These are phyloP conservation scores for Sclerotinia borealis DNA, from an alignment of 2,329 filamentous ascomycete genomes.

Conservation along the genomic window DNA sequence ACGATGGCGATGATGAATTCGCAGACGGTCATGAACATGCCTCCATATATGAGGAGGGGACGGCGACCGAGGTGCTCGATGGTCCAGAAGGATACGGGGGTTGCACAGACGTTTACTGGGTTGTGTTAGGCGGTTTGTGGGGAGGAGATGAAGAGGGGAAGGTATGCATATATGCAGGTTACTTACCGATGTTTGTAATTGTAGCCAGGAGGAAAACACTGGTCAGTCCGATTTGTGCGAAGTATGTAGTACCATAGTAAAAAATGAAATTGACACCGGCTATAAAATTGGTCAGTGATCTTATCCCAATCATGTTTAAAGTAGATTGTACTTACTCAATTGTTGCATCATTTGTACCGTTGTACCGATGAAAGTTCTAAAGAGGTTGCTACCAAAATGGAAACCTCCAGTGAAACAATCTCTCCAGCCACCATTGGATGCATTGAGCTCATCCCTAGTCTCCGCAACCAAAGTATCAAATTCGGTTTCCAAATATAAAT, in stretches of 20 bases:
- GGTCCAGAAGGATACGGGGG: slow-evolving; percentile 75
- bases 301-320: neutral
- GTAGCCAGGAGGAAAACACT: slow-evolving; percentile 79
- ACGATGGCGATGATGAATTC: slow-evolving; percentile 78
- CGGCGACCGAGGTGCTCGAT: slow-evolving; percentile 79
- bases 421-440: slow-evolving; percentile 63
- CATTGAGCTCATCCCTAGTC: slow-evolving; percentile 65
- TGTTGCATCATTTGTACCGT: slow-evolving; percentile 81
- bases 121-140: neutral
- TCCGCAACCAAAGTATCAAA: slow-evolving; percentile 36
- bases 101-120: slow-evolving; percentile 75
- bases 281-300: slow-evolving; percentile 33
- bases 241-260: slow-evolving; percentile 89
- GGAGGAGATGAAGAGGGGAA: neutral
- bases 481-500: slow-evolving; percentile 43
- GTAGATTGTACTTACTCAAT: slow-evolving; percentile 35
- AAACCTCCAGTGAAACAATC: slow-evolving; percentile 62
- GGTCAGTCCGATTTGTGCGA: slow-evolving; percentile 65
- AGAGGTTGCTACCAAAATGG: slow-evolving; percentile 55
- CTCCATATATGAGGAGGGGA: slow-evolving; percentile 70
- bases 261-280: slow-evolving; percentile 90
- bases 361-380: slow-evolving; percentile 64
- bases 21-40: slow-evolving; percentile 75
- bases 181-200: slow-evolving; percentile 44
- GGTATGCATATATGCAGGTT: too few relatives aligned